Evolutionary conservation across 345 rosid species (phyloP), one percentile per base, ranked within the genome.

Genomic region (Syzygium oleosum): DNA sequence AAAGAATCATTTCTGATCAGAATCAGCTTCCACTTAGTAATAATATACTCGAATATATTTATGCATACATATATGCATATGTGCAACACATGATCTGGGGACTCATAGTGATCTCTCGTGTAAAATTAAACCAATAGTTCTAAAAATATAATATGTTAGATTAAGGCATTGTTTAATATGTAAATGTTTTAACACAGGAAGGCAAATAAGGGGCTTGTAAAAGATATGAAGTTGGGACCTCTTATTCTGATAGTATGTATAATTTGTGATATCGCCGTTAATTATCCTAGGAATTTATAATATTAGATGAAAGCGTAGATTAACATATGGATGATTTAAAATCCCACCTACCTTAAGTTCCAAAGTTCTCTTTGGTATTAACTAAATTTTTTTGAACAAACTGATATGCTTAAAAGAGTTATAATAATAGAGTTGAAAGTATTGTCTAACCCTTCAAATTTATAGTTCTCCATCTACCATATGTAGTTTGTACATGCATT

Each of bases 231-330:
- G 7, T 34, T 25, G 4, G 1, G 10, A 73, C 49, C 12, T 73
- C 25, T 73, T 34, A 34, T 6, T 38, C 9, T 34, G 19, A 73
- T 34, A 22, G 0, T 19, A 73, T 19, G 13, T 73, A 9, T 34
- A 73, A 19, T 16, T 19, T 73, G 80, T 34, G 80, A 73, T 1
- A 38, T 34, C 10, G 8, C 1, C 5, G 4, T 0, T 73, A 19
- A 38, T 73, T 73, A 7, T 73, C 7, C 49, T 38, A 19, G 3
- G 29, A 38, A 73, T 16, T 31, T 65, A 65, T 31, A 65, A 12
- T 10, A 31, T 8, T 21, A 38, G 1, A 38, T 73, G 27, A 38
- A 73, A 16, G 78, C 3, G 0, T 0, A 1, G 0, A 29, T 29
- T 7, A 63, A 15, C 7, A 63, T 29, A 29, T 16, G 43, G 9